Evolutionary conservation across 2,329 filamentous ascomycete genomes (phyloP).

Genomic region (Botrytis paeoniae): DNA sequence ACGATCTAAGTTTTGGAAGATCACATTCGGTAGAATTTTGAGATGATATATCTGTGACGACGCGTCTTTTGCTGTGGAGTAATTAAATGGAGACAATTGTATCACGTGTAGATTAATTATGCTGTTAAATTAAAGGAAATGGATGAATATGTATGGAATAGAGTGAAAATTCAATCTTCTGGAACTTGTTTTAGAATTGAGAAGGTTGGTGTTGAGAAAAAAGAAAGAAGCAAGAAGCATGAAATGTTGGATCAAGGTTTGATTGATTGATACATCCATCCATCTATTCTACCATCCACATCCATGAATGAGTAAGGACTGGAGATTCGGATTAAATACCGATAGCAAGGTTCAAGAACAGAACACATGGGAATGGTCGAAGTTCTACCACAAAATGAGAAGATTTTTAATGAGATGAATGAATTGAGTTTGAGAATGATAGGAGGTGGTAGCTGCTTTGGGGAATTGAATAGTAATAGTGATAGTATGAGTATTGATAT

Average conservation of each 20-base stretch:
- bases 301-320: background rate
- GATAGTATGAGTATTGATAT: background rate
- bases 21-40: slow-evolving; percentile 1
- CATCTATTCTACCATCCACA: background rate
- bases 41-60: slow-evolving; percentile 18
- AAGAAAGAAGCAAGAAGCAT: background rate
- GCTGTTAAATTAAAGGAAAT: background rate
- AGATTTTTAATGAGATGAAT: background rate
- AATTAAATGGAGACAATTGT: background rate
- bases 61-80: slow-evolving; percentile 2
- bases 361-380: background rate
- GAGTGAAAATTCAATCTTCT: background rate
- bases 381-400: background rate
- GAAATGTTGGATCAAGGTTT: background rate
- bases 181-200: background rate
- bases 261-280: background rate
- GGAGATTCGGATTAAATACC: background rate
- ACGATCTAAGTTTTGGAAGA: slow-evolving; percentile 4
- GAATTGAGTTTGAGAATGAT: background rate
- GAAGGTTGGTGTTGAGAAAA: background rate
- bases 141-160: background rate
- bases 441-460: background rate
- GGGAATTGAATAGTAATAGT: background rate
- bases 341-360: background rate
- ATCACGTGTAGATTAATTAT: slow-evolving; percentile 10